These are phyloP conservation scores for Wallacemonas sp. DNA, from an alignment of 208 protist species.

Conservation along the genomic window DNA sequence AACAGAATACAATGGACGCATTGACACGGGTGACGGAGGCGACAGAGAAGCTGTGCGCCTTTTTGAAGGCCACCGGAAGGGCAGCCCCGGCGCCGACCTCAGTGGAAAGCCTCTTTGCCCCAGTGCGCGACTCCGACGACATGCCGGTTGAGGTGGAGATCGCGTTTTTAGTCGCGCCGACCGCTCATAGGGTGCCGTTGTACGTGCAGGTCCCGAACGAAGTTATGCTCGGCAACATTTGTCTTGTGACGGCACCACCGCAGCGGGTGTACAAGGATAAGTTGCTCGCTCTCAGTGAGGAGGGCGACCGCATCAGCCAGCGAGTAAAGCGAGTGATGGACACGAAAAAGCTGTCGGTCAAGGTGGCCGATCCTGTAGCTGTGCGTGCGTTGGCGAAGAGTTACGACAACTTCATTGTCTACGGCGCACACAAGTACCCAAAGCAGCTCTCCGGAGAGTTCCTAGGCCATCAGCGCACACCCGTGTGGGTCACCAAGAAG, in stretches of 20 bases:
- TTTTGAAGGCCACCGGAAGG: conserved; percentile 27
- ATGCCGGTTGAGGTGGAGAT: conserved; percentile 71
- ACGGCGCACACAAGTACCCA: conserved; percentile 74
- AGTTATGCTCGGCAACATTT: conserved; percentile 62
- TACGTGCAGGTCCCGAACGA: conserved; percentile 78
- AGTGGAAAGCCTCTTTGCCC: conserved; percentile 45
- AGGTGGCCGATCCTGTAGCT: conserved; percentile 70
- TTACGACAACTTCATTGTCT: conserved; percentile 86
- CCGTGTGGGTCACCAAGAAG: conserved; percentile 71
- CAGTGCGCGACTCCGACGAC: conserved; percentile 23
- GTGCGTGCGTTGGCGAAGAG: conserved; percentile 82
- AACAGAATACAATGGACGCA: not conserved
- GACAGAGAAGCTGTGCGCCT: conserved; percentile 51
- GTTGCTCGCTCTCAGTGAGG: conserved; percentile 60
- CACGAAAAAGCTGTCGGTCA: conserved; percentile 72
- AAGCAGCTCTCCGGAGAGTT: conserved; percentile 85
- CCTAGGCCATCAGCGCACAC: conserved; percentile 70
- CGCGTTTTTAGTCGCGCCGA: conserved; percentile 63
- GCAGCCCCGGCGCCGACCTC: conserved; percentile 8
- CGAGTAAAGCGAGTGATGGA: conserved; percentile 85
- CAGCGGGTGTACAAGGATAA: conserved; percentile 81
- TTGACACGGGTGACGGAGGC: conserved; percentile 28
- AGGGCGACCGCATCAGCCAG: conserved; percentile 59
- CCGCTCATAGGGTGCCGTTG: conserved; percentile 77
- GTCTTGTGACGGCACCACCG: conserved; percentile 78